phyloP scores from a whole-genome alignment of 805 yeast species.

The Lachancea fermentati region DNA sequence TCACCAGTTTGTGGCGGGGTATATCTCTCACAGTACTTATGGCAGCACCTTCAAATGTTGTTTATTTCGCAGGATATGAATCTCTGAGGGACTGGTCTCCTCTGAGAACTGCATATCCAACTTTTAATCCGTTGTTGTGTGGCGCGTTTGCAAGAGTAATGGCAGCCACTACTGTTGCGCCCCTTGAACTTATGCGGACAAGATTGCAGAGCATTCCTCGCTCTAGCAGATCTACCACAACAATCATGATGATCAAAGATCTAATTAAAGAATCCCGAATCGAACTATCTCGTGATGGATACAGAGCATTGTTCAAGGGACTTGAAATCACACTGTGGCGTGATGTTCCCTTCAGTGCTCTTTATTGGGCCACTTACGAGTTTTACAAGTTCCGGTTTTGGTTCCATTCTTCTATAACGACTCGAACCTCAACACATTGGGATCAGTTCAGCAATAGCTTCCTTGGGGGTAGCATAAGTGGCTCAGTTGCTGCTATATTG shows the following conservation, averaged over 20 bases:
- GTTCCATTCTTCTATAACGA: neutral
- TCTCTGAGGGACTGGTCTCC: conserved; percentile 73
- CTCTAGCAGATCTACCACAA: conserved; percentile 24
- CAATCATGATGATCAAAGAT: conserved; percentile 35
- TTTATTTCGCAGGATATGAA: conserved; percentile 92
- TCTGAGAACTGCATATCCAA: conserved; percentile 31
- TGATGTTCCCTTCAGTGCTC: conserved; percentile 94
- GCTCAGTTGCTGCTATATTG: conserved; percentile 74
- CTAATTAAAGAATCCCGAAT: conserved; percentile 48
- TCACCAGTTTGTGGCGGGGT: conserved; percentile 81
- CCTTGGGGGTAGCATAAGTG: conserved; percentile 77
- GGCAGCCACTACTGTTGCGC: conserved; percentile 82
- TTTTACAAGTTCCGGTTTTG: conserved; percentile 33
- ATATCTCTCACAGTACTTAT: conserved; percentile 72
- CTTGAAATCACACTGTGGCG: conserved; percentile 87
- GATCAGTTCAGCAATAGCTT: conserved; percentile 59
- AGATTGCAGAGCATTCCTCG: conserved; percentile 84
- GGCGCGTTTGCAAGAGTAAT: conserved; percentile 79
- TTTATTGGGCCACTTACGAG: conserved; percentile 90
- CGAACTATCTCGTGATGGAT: conserved; percentile 53
- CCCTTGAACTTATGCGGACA: conserved; percentile 82
- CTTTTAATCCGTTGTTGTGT: conserved; percentile 70
- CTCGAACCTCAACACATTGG: conserved; percentile 25
- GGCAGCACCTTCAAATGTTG: conserved; percentile 91
- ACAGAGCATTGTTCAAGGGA: conserved; percentile 71